Conservation (phyloP, 2,329 filamentous ascomycete species). For the Cladophialophora bantiana region DNA sequence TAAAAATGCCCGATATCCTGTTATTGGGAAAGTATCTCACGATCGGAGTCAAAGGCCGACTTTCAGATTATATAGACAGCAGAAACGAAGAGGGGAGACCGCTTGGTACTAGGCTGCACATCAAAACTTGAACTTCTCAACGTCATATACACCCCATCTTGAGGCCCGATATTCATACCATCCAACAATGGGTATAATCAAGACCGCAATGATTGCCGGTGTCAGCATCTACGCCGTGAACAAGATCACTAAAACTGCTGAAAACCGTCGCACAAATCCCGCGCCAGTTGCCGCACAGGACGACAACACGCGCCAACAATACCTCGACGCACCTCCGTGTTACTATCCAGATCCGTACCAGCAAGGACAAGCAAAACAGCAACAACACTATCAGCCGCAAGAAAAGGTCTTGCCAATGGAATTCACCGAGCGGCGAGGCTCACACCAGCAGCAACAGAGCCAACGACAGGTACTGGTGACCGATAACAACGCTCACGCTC, state of each 20-base stretch:
- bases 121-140: neutral
- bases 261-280: slow-evolving; percentile 8
- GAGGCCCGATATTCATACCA: neutral
- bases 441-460: neutral
- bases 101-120: neutral
- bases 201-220: slow-evolving; percentile 26
- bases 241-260: slow-evolving; percentile 14
- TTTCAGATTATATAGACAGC: neutral
- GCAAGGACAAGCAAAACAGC: neutral
- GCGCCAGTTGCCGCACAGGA: slow-evolving; percentile 3
- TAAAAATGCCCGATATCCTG: slow-evolving; percentile 1
- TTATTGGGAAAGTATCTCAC: neutral
- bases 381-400: neutral
- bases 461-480: slow-evolving; percentile 7
- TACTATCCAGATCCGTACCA: neutral
- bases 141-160: neutral
- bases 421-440: slow-evolving; percentile 16
- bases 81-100: neutral
- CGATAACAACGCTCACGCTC: slow-evolving; percentile 16
- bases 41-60: neutral
- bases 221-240: slow-evolving; percentile 28
- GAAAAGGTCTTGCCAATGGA: slow-evolving; percentile 18
- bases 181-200: slow-evolving; percentile 31
- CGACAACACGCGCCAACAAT: slow-evolving; percentile 16
- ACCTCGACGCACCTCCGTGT: slow-evolving; percentile 9